These are phyloP conservation scores for Ophidiomyces ophidiicola DNA, from an alignment of 2,329 filamentous ascomycete genomes.

Conservation along the genomic window DNA sequence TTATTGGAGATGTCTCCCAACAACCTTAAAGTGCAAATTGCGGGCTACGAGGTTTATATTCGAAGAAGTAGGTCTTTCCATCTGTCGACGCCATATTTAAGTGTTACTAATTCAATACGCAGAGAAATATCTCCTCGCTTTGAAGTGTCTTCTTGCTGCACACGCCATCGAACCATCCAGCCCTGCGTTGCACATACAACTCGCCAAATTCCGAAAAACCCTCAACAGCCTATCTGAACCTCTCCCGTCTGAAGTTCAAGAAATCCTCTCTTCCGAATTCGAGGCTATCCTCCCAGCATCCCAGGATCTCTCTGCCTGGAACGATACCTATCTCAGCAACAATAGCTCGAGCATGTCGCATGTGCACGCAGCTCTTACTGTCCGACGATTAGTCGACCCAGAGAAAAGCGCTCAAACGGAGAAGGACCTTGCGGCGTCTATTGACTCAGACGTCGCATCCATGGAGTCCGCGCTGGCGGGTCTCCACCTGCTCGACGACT, in stretches of 20 bases:
- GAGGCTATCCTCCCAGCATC: conserved; percentile 46
- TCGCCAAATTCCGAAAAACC: conserved; percentile 54
- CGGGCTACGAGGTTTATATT: conserved; percentile 82
- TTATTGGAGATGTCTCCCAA: conserved; percentile 72
- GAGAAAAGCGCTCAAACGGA: conserved; percentile 47
- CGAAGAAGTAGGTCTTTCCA: conserved; percentile 54
- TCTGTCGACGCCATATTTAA: neutral
- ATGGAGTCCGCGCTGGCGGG: conserved; percentile 47
- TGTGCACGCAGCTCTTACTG: conserved; percentile 51
- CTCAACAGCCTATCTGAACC: conserved; percentile 46
- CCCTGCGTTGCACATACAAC: conserved; percentile 63
- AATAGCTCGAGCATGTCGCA: conserved; percentile 52
- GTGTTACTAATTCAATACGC: conserved; percentile 6
- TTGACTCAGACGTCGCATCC: conserved; percentile 41
- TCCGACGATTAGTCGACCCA: conserved; percentile 46
- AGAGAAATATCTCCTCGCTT: conserved; percentile 80
- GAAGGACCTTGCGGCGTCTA: conserved; percentile 48
- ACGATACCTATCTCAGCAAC: conserved; percentile 51
- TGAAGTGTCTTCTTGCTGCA: conserved; percentile 71
- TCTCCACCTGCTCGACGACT: conserved; percentile 40
- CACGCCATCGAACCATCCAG: conserved; percentile 55
- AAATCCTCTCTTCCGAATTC: conserved; percentile 59
- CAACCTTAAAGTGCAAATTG: conserved; percentile 67
- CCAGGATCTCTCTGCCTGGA: conserved; percentile 49
- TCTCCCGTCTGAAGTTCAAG: conserved; percentile 52